Base-by-base conservation (phyloP, 371 early-diverging fungal genomes). In the Batkoa obscura region DNA sequence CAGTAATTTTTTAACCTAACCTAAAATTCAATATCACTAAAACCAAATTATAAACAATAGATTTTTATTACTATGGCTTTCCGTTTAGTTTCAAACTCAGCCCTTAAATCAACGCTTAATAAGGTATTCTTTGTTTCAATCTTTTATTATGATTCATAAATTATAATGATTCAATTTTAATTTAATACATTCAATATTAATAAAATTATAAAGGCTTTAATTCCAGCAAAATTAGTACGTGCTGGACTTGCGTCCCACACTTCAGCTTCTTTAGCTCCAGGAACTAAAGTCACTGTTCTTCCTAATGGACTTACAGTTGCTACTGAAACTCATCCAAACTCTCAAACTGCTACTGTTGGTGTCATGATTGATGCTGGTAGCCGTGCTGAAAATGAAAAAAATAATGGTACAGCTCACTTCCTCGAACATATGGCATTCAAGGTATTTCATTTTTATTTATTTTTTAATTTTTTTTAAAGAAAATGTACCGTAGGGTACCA, bases 341-440 rank as follows among this genome's bases (percentile, higher is more conserved):
- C 80, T 61, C 84, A 91, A 72, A 92, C 98, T 13, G 94, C 96
- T 49, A 94, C 98, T 35, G 94, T 97, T 30, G 98, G 98, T 59
- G 85, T 97, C 23, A 96, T 94, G 91, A 94, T 96, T 60, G 88
- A 92, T 71, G 90, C 96, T 45, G 98, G 98, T 36, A 86, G 87
- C 60, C 80, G 96, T 60, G 88, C 85, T 62, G 98, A 97, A 73
- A 83, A 67, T 57, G 73, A 70, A 54, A 73, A 78, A 64, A 91
- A 86, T 74, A 95, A 95, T 64, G 98, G 98, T 23, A 81, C 87
- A 36, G 98, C 98, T 50, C 94, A 97, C 74, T 95, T 97, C 59
- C 70, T 97, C 50, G 98, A 97, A 71, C 98, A 97, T 69, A 90
- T 97, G 90, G 86, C 91, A 10, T 96, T 97, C 80, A 94, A 96